phyloP scores from a whole-genome alignment of 2,329 filamentous ascomycete genomes.

The Colletotrichum musae region DNA sequence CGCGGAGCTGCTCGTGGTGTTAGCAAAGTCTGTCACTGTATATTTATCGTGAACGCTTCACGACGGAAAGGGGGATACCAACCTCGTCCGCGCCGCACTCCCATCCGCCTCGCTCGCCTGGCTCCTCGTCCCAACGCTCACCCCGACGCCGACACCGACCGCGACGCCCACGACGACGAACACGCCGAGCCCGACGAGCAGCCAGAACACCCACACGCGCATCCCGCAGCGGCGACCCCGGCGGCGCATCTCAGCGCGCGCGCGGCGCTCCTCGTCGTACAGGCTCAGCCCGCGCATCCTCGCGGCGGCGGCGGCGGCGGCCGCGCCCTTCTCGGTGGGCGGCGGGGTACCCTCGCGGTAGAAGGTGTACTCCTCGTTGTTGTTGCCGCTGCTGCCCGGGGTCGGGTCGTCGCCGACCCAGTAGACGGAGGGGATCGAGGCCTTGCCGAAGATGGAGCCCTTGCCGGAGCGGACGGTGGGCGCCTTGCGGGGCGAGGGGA shows the following conservation, averaged over 20 bases:
- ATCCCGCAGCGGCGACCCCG: constrained; percentile 46
- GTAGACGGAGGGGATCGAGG: constrained; percentile 38
- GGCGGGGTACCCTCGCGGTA: constrained; percentile 58
- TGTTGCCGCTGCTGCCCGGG: constrained; percentile 11
- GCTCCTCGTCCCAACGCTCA: constrained; percentile 46
- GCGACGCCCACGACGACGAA: constrained; percentile 55
- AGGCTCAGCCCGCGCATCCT: constrained; percentile 27
- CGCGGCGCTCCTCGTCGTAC: constrained; percentile 33
- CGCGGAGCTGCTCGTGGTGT: neutral
- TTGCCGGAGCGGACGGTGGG: constrained; percentile 38
- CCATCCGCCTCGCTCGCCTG: constrained; percentile 16
- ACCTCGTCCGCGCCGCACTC: constrained; percentile 18
- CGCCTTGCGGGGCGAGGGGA: constrained; percentile 35
- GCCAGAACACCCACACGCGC: constrained; percentile 53
- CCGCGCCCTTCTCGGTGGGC: constrained; percentile 42
- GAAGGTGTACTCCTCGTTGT: constrained; percentile 52
- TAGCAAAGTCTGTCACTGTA: neutral
- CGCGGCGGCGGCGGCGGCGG: constrained; percentile 29
- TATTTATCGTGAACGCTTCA: no score
- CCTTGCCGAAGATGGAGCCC: constrained; percentile 37
- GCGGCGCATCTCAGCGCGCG: constrained; percentile 42
- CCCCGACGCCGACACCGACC: constrained; percentile 57
- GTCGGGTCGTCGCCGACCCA: constrained; percentile 38
- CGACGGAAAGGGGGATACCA: neutral
- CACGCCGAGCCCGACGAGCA: constrained; percentile 48